Conservation (phyloP, 129 eudicot genomes). For the Flaveria linearis region DNA sequence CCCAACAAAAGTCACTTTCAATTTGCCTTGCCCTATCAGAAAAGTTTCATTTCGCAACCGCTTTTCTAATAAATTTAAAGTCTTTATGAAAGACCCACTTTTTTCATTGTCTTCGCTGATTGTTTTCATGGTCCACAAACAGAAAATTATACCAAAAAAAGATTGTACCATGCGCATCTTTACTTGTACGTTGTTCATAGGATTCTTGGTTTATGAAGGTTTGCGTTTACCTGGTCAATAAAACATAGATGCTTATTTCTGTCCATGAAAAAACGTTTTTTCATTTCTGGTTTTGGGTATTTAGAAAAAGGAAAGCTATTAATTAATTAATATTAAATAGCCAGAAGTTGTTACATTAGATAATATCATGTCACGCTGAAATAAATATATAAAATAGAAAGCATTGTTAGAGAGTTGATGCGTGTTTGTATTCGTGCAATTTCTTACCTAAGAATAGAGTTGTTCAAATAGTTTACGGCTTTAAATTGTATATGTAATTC, state of each 20-base stretch:
- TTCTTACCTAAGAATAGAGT: no score
- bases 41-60: neutral
- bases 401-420: no score
- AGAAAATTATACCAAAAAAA: neutral
- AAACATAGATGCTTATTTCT: neutral
- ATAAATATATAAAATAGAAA: no score
- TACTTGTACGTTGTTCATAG: neutral
- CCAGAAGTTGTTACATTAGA: no score
- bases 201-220: neutral
- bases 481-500: no score
- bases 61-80: neutral
- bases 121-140: slow-evolving; percentile 16
- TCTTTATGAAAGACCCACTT: slow-evolving; percentile 5
- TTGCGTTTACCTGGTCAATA: neutral
- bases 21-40: slow-evolving; percentile 9
- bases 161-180: slow-evolving; percentile 9
- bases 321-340: no score
- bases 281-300: no score
- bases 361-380: no score
- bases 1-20: neutral
- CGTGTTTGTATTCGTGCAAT: no score
- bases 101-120: slow-evolving; percentile 14
- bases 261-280: no score
- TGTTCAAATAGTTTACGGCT: no score
- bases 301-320: no score